phyloP scores from a whole-genome alignment of 169 alveolate genomes.

The Theileria sp. region DNA sequence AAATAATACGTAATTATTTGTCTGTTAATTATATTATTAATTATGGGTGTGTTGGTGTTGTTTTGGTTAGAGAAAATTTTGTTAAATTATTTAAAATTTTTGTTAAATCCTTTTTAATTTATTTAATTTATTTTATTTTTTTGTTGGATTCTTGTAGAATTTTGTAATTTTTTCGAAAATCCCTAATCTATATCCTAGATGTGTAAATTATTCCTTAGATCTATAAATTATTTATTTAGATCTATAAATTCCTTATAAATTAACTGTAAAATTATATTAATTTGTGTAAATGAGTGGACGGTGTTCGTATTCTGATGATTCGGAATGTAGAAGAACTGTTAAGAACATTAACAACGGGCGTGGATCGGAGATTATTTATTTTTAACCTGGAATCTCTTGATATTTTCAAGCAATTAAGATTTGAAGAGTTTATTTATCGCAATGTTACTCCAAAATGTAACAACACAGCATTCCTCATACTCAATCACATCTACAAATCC shows the following conservation, averaged over 20 bases:
- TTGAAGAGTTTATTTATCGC: conserved; percentile 65
- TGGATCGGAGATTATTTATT: conserved; percentile 13
- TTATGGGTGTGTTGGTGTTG: not conserved
- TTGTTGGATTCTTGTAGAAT: not conserved
- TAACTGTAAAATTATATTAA: not conserved
- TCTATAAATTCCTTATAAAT: too few species aligned
- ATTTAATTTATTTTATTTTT: not conserved
- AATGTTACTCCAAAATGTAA: conserved; percentile 38
- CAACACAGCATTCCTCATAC: conserved; percentile 28
- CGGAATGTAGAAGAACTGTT: not conserved
- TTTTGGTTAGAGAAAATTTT: not conserved
- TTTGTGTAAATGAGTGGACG: not conserved
- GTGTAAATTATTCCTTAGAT: too few species aligned
- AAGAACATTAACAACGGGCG: not conserved
- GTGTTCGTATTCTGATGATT: not conserved
- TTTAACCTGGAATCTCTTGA: conserved; percentile 45
- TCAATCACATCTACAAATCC: conserved; percentile 19
- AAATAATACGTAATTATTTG: too few species aligned
- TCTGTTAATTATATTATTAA: not conserved
- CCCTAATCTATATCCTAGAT: too few species aligned
- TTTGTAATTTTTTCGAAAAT: not conserved
- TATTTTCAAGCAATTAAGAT: conserved; percentile 52
- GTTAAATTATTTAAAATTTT: not conserved
- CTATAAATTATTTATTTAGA: too few species aligned
- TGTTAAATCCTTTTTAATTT: not conserved